phyloP scores from a whole-genome alignment of 805 yeast genomes.

The Gaillardinia entomophila region DNA sequence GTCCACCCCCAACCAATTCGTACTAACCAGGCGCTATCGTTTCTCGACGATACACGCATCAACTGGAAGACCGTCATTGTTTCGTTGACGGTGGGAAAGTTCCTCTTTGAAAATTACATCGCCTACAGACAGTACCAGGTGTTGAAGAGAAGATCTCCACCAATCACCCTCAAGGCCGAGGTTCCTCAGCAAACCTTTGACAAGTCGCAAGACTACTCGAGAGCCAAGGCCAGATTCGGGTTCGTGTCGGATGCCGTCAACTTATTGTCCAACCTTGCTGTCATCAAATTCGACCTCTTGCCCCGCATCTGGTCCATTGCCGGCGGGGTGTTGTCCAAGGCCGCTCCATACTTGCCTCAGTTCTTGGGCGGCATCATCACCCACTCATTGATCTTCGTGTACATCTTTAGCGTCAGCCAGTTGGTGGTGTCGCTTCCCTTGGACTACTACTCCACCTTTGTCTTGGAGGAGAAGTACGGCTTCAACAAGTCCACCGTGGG shows the following conservation, averaged over 20 bases:
- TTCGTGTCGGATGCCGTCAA: constrained; percentile 48
- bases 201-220: constrained; percentile 72
- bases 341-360: background rate
- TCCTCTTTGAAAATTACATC: constrained; percentile 66
- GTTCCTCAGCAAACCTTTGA: constrained; percentile 68
- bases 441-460: constrained; percentile 73
- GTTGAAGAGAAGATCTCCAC: constrained; percentile 50
- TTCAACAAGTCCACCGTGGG: constrained; percentile 78
- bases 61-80: constrained; percentile 77
- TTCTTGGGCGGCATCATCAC: constrained; percentile 1
- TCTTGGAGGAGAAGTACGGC: constrained; percentile 87
- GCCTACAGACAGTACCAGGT: constrained; percentile 73
- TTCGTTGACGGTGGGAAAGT: constrained; percentile 72
- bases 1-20: background rate
- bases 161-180: constrained; percentile 61
- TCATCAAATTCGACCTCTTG: constrained; percentile 52
- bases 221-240: constrained; percentile 71
- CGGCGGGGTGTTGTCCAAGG: constrained; percentile 38
- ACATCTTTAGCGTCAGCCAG: constrained; percentile 33
- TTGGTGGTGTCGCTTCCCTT: constrained; percentile 60
- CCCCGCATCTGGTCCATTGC: constrained; percentile 37
- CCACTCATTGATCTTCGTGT: constrained; percentile 4
- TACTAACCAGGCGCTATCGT: constrained; percentile 39
- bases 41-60: constrained; percentile 61
- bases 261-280: constrained; percentile 49